Evolutionary conservation across 176 grass and related monocot species (phyloP), one percentile per base, ranked within the genome.

Genomic region (Musa beccarii): DNA sequence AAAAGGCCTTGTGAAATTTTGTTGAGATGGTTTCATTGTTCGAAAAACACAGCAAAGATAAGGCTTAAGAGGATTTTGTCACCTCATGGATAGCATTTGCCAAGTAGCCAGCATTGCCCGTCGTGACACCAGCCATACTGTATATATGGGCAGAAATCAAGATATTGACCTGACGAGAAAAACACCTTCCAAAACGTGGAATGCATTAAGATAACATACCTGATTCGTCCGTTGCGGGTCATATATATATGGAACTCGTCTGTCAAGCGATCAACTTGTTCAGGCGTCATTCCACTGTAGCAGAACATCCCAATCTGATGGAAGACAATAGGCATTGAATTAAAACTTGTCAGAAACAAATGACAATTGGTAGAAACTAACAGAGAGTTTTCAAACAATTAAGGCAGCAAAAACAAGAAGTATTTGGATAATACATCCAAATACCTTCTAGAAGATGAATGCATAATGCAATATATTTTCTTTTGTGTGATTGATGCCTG

Each of bases 281-380:
- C 95, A 75, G 90, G 90, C 74, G 90, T 86, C 90, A 99, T 84
- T 26, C 95, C 90, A 78, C 95, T 99, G 79, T 94, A 99, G 83
- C 95, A 99, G 78, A 99, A 99, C 95, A 99, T 99, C 65, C 90
- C 95, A 71, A 99, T 94, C 95, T 99, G 80, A 59, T 51, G 20
- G 76, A 1, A 81, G 53, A 71, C 6, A 69, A 0, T 12, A 66
- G 72, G 0, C 14, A 12, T 22, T 51, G 15, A 4, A 29, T 1
- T 51, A 20, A 10, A 51, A 3, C 3, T 54, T 24, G 56, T 73
- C 20, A 65, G 49, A 64, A 80, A 28, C 9, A 10, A 12, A 72
- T 57, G 20, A n/a, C 21, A n/a, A 57, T 21, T 1, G 15, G 21
- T 22, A 79, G 12, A 17, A 69, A 19, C 52, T 11, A 62, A 8